Evolutionary conservation across 2,329 filamentous ascomycete genomes (phyloP).

Genomic region (Aspergillus neoniger): DNA sequence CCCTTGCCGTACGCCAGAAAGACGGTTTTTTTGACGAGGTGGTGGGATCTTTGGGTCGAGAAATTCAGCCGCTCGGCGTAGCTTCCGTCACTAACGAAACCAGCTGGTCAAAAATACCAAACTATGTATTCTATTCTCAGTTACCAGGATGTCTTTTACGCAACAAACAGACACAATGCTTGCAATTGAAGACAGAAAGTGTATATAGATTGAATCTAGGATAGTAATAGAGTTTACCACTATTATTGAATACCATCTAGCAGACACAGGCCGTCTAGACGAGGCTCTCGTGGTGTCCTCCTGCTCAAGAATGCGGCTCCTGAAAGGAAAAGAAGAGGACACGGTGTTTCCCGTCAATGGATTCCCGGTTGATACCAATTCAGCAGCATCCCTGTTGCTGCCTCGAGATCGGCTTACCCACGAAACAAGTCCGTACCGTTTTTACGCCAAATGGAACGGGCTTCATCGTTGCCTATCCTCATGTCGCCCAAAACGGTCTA

Average conservation of each 20-base stretch:
- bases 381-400: background rate
- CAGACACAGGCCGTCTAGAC: background rate
- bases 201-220: no score
- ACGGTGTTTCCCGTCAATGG: conserved; percentile 31
- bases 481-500: background rate
- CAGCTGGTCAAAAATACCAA: background rate
- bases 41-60: conserved; percentile 39
- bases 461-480: conserved; percentile 1
- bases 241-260: background rate
- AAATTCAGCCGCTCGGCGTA: conserved; percentile 41
- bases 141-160: no score
- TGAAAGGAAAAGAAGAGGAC: conserved; percentile 25
- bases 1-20: conserved; percentile 10
- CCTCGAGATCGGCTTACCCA: conserved; percentile 3
- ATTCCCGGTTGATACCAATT: background rate
- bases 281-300: background rate
- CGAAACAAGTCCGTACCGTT: background rate
- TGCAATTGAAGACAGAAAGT: no score
- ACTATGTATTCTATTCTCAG: background rate
- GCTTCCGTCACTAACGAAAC: conserved; percentile 37
- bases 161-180: no score
- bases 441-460: background rate
- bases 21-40: conserved; percentile 29
- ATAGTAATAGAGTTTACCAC: background rate
- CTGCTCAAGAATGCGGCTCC: no score